phyloP scores from a whole-genome alignment of 2,329 filamentous ascomycete genomes.

The Dissoconium aciculare region DNA sequence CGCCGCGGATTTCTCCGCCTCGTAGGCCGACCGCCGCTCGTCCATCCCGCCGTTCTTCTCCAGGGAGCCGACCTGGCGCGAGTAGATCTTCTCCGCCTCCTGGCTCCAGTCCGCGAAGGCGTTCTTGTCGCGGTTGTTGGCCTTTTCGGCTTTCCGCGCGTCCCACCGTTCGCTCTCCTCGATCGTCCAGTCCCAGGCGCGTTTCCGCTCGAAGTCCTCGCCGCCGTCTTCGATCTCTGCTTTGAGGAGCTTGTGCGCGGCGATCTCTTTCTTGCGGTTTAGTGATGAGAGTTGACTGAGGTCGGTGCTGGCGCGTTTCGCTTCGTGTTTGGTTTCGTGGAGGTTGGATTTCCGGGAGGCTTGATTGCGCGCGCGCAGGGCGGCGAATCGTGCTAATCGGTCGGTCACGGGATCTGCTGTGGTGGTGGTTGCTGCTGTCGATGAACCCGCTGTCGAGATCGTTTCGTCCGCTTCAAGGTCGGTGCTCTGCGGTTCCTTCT shows the following conservation, averaged over 20 bases:
- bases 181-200: conserved; percentile 96
- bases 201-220: conserved; percentile 91
- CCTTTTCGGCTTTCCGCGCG: conserved; percentile 73
- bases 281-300: conserved; percentile 61
- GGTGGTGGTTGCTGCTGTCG: conserved; percentile 17
- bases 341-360: conserved; percentile 53
- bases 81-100: conserved; percentile 85
- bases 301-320: conserved; percentile 63
- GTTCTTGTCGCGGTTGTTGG: conserved; percentile 64
- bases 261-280: conserved; percentile 74
- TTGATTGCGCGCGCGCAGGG: conserved; percentile 56
- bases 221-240: conserved; percentile 73
- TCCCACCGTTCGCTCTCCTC: conserved; percentile 95
- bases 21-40: conserved; percentile 55
- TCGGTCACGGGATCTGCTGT: conserved; percentile 28
- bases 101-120: conserved; percentile 80
- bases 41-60: conserved; percentile 31
- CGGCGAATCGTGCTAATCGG: conserved; percentile 66
- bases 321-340: conserved; percentile 70
- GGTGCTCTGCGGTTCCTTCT: too few relatives aligned
- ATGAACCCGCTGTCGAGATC: conserved; percentile 7
- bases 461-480: conserved; percentile 3
- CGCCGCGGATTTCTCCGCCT: conserved; percentile 68
- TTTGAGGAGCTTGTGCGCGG: conserved; percentile 84
- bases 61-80: conserved; percentile 64